Evolutionary conservation across 441 rosid genomes (phyloP).

Genomic region (Erodium texanum): DNA sequence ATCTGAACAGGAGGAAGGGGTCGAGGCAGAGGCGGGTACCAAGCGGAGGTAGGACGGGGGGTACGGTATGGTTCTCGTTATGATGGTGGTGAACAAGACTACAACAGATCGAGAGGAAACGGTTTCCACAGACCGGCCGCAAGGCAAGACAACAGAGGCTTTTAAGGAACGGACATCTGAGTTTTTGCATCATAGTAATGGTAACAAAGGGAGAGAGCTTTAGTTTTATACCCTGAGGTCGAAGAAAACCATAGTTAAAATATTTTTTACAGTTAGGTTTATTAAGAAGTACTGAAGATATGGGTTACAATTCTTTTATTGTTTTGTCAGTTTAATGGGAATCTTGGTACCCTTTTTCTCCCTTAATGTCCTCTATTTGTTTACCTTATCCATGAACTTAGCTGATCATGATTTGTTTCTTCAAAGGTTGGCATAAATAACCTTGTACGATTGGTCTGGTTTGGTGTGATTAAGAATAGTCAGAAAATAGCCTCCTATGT

Average conservation of each 20-base stretch:
- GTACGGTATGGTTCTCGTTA: slow-evolving; percentile 27
- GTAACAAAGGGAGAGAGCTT: slow-evolving; percentile 8
- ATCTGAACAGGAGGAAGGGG: slow-evolving; percentile 30
- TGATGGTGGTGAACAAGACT: slow-evolving; percentile 41
- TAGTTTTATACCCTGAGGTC: no score
- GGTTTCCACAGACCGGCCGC: slow-evolving; percentile 34
- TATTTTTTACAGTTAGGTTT: slow-evolving; percentile 16
- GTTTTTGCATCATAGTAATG: slow-evolving; percentile 22
- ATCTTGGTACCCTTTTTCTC: no score
- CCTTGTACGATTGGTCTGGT: no score
- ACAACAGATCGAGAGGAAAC: slow-evolving; percentile 41
- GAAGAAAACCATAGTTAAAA: slow-evolving; percentile 18
- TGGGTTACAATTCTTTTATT: no score
- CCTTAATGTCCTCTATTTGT: no score
- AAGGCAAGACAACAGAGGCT: slow-evolving; percentile 38
- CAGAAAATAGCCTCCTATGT: no score
- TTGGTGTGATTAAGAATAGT: no score
- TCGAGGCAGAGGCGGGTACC: slow-evolving; percentile 44
- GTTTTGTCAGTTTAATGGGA: no score
- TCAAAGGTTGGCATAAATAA: no score
- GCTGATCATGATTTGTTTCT: no score
- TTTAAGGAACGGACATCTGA: slow-evolving; percentile 27
- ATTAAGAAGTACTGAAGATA: no score
- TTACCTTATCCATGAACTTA: no score
- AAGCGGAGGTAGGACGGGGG: slow-evolving; percentile 36